A percentile compares a stretch with the other conserved stretches of the same genome.
Conservation (phyloP, 2,329 filamentous ascomycete genomes). For the Podosphaera xanthii region DNA sequence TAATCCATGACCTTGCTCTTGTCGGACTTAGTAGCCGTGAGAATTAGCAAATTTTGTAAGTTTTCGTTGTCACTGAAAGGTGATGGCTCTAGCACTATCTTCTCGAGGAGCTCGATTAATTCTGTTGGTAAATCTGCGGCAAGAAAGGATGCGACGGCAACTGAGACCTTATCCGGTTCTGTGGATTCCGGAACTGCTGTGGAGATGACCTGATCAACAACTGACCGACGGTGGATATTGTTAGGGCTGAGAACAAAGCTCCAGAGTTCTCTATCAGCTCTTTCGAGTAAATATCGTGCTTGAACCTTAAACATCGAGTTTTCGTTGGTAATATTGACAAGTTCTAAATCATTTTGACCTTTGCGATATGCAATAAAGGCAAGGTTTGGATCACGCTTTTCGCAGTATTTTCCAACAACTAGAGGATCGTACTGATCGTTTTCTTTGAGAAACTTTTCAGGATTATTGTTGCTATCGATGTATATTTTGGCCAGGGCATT, state of each 20-base stretch:
- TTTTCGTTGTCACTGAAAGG: slow-evolving; percentile 95
- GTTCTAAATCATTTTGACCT: slow-evolving; percentile 88
- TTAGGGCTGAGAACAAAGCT: slow-evolving; percentile 82
- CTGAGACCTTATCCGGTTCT: slow-evolving; percentile 82
- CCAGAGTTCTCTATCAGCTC: slow-evolving; percentile 81
- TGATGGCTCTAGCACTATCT: slow-evolving; percentile 98
- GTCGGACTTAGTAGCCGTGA: slow-evolving; percentile 91
- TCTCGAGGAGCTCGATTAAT: slow-evolving; percentile 91
- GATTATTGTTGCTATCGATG: slow-evolving; percentile 96
- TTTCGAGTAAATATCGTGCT: slow-evolving; percentile 79
- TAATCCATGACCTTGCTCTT: slow-evolving; percentile 90
- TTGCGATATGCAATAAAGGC: slow-evolving; percentile 90
- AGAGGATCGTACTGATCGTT: slow-evolving; percentile 93
- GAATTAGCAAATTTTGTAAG: slow-evolving; percentile 85
- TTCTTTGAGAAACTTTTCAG: slow-evolving; percentile 90
- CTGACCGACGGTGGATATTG: slow-evolving; percentile 80
- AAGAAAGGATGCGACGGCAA: slow-evolving; percentile 85
- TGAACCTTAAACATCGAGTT: slow-evolving; percentile 99
- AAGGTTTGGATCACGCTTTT: slow-evolving; percentile 91
- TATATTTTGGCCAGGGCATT: slow-evolving; percentile 98
- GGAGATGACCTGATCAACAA: slow-evolving; percentile 89
- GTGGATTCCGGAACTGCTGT: slow-evolving; percentile 83
- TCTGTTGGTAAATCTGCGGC: slow-evolving; percentile 77
- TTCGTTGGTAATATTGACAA: slow-evolving; percentile 95
- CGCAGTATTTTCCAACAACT: slow-evolving; percentile 87